Evolutionary conservation across 352 stramenopile genomes (phyloP).

Genomic region (Globisporangium yorkense): DNA sequence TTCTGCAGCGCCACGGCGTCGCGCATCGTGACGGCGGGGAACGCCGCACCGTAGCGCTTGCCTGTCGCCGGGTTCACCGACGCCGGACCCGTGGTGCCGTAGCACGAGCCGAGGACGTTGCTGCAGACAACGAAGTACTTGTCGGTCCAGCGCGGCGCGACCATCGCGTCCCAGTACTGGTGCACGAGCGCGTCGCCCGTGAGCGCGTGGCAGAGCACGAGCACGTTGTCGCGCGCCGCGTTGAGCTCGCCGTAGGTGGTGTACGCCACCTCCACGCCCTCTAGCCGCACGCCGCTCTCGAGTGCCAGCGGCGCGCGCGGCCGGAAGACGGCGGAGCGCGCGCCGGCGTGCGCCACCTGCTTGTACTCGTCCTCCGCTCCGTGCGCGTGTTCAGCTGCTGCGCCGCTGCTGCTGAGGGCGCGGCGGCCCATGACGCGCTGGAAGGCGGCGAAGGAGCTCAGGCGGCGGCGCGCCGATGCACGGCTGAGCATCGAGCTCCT

Average conservation of each 20-base stretch:
- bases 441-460: neutral
- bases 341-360: constrained; percentile 36
- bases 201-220: constrained; percentile 90
- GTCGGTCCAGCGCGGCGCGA: constrained; percentile 93
- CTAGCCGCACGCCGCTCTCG: constrained; percentile 61
- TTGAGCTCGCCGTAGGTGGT: constrained; percentile 94
- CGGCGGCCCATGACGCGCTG: constrained; percentile 5
- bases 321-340: constrained; percentile 34
- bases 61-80: constrained; percentile 73
- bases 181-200: constrained; percentile 92
- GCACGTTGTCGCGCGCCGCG: constrained; percentile 20
- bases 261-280: constrained; percentile 85
- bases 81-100: constrained; percentile 88
- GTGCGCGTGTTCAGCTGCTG: neutral
- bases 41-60: constrained; percentile 80
- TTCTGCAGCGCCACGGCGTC: constrained; percentile 92
- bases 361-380: constrained; percentile 62
- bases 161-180: constrained; percentile 91
- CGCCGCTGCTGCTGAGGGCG: constrained; percentile 8
- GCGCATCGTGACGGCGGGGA: constrained; percentile 89
- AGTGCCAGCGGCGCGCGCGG: constrained; percentile 38
- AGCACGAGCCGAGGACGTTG: constrained; percentile 95
- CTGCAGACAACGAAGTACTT: constrained; percentile 96
- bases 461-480: neutral
- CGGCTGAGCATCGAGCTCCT: neutral